Evolutionary conservation across 768 basidiomycete genomes (phyloP), one percentile per base, ranked within the genome.

Genomic region (Lentinula sp.): DNA sequence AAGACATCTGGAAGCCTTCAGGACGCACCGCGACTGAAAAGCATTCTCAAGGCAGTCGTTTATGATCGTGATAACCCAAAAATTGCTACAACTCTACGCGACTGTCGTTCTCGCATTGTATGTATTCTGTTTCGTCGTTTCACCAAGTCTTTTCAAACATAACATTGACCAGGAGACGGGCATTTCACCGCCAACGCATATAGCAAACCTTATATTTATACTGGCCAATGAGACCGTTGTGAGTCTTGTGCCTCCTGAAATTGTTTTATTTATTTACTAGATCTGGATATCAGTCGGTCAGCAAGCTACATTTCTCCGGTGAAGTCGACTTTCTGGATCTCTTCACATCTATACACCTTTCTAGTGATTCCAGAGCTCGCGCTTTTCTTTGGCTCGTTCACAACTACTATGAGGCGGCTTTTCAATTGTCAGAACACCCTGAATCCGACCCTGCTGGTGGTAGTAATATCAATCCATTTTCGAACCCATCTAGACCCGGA

Each of bases 1-100:
- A 81, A 81, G 61, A 84, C 87, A 2, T 77, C 80, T 63, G 85
- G 84, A 23, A 89, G 89, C 68, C 75, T 91, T 42, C 88, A 89
- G 66, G 90, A 91, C 67, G 88, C 88, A 1, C 88, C 89, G 15
- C 80, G 91, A 48, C 87, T 93, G 67, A 91, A 91, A 71, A 83
- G 84, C 61, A 83, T 86, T 48, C 76, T 91, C 51, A 91, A 89
- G 67, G 80, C 82, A 4, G 82, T 83, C 58, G 59, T 78, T 46
- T 70, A 82, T 50, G 77, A 84, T 23, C 74, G 75, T 11, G 78
- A 80, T 60, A 76, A 81, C 60, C 71, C 73, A 13, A 75, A 71
- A 54, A 68, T 72, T 46, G 71, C 73, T 1, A 82, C 87, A 8
- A 75, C 79, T 45, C 83, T 81, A 3, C 85, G 86, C 31, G 3